phyloP scores from a whole-genome alignment of 345 rosid species.

The Gossypium turneri region DNA sequence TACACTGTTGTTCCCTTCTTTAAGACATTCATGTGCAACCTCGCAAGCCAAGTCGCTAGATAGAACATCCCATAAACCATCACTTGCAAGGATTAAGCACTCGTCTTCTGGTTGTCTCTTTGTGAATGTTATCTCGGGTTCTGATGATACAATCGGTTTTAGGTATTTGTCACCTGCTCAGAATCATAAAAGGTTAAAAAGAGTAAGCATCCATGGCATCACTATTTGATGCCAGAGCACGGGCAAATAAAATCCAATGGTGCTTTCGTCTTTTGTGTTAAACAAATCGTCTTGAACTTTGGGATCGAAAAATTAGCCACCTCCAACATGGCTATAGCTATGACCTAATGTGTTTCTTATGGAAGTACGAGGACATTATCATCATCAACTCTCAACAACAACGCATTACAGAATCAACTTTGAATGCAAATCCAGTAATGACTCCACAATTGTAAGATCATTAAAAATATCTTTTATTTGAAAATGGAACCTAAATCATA shows the following conservation, averaged over 20 bases:
- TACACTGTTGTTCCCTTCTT: slow-evolving; percentile 17
- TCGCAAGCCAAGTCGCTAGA: slow-evolving; percentile 60
- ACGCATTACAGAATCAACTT: neutral
- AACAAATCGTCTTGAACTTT: no score
- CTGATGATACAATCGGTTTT: slow-evolving; percentile 61
- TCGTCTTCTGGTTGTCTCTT: slow-evolving; percentile 56
- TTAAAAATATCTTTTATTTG: neutral
- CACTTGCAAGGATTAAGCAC: slow-evolving; percentile 68
- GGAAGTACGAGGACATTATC: neutral
- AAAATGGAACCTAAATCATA: neutral
- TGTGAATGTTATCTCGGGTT: slow-evolving; percentile 53
- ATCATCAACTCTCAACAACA: neutral
- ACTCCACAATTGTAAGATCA: neutral
- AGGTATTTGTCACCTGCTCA: slow-evolving; percentile 62
- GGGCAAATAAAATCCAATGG: no score
- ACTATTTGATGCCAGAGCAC: neutral
- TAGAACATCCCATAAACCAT: slow-evolving; percentile 81
- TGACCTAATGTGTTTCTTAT: neutral
- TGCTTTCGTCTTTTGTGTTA: no score
- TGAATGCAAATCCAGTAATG: neutral
- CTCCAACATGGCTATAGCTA: neutral
- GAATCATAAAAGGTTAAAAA: neutral
- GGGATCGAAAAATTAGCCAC: neutral
- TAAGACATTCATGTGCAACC: slow-evolving; percentile 55
- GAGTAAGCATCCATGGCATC: neutral